Conservation (phyloP, 1,284 basidiomycete genomes). For the Moesziomyces antarcticus region DNA sequence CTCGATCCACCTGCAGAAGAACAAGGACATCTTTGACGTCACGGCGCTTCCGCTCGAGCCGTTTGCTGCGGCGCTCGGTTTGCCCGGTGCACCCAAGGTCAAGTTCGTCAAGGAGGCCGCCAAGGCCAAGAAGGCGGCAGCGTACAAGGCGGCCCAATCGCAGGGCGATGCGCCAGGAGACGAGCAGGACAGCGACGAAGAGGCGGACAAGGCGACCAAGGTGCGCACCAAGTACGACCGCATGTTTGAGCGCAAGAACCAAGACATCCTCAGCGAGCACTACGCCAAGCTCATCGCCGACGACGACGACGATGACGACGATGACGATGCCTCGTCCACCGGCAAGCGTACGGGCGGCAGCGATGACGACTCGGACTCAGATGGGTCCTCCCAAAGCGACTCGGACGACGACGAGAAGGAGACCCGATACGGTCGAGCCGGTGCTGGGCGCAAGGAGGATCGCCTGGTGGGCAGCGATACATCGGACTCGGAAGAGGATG, state of each 20-base stretch:
- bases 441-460: conserved; percentile 26
- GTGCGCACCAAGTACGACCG: conserved; percentile 89
- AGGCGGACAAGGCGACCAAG: conserved; percentile 40
- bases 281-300: conserved; percentile 85
- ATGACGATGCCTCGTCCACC: conserved; percentile 16
- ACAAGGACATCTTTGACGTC: conserved; percentile 91
- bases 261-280: conserved; percentile 89
- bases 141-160: conserved; percentile 53
- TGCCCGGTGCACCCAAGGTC: conserved; percentile 95
- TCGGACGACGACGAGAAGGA: conserved; percentile 22
- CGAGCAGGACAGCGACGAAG: conserved; percentile 63
- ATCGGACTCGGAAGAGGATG: conserved; percentile 50
- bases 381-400: conserved; percentile 11
- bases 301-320: conserved; percentile 16
- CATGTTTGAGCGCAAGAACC: conserved; percentile 97
- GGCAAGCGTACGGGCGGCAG: conserved; percentile 19
- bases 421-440: conserved; percentile 38
- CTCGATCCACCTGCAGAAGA: conserved; percentile 90
- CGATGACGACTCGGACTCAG: conserved; percentile 17
- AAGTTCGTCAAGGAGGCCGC: conserved; percentile 83
- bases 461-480: conserved; percentile 50
- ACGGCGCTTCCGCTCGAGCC: conserved; percentile 82
- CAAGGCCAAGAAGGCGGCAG: conserved; percentile 78
- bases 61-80: conserved; percentile 88
- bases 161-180: conserved; percentile 11